These are phyloP conservation scores for Penicillium argentinense DNA, from an alignment of 495 filamentous ascomycete species.

Conservation along the genomic window DNA sequence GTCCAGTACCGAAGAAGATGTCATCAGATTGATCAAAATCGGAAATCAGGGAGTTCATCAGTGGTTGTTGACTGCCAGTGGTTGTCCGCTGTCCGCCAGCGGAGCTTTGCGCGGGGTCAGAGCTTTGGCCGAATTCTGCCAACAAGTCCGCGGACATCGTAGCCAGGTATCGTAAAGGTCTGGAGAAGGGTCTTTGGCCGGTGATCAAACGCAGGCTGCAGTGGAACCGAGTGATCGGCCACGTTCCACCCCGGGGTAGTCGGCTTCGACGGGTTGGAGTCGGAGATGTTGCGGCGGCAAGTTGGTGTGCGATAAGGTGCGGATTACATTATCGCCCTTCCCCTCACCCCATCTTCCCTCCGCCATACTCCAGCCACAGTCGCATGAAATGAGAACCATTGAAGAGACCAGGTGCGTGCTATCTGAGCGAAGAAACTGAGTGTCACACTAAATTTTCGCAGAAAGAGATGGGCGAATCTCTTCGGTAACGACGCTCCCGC, in stretches of 20 bases:
- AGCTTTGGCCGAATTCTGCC: constrained; percentile 60
- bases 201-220: no score
- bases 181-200: no score
- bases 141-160: constrained; percentile 75
- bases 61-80: constrained; percentile 3
- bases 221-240: background rate
- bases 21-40: constrained; percentile 26
- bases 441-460: constrained; percentile 15
- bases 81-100: constrained; percentile 7
- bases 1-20: constrained; percentile 17
- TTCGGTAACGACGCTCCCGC: constrained; percentile 58
- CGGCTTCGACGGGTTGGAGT: background rate
- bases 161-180: constrained; percentile 13
- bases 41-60: constrained; percentile 26
- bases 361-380: constrained; percentile 14
- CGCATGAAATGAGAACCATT: constrained; percentile 60
- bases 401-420: constrained; percentile 58
- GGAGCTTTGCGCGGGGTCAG: constrained; percentile 20
- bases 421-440: background rate
- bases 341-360: constrained; percentile 12
- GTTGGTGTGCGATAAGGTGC: constrained; percentile 9
- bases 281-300: constrained; percentile 10
- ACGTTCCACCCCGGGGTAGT: background rate
- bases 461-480: constrained; percentile 66
- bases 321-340: constrained; percentile 24